Base-by-base conservation (phyloP, 495 filamentous ascomycete species). In the Aspergillus sparsus region DNA sequence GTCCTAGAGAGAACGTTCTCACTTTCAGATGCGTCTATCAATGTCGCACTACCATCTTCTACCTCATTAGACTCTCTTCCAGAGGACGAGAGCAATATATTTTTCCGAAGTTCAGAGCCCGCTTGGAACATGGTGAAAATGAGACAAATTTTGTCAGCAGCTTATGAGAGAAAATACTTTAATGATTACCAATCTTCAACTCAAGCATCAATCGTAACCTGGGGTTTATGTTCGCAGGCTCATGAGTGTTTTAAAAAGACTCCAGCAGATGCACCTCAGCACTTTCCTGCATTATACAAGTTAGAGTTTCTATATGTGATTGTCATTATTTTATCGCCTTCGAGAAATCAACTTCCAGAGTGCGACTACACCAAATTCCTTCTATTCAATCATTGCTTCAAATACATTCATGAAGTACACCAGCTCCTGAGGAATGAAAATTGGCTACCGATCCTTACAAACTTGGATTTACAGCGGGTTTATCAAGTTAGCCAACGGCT, bases 21-120 rank as follows among this genome's bases (percentile, higher is more conserved):
- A 5, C 94, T 98, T 68, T 91, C 90, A 1, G 93, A 98, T 69
- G 90, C 89, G 41, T 89, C 91, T n/a, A 82, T 87, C 2, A 85
- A 87, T 61, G 91, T 95, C 39, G 80, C 74, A 9, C 75, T 89
- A 62, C 83, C 83, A 9, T 70, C 73, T 15, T 61, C 56, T 10
- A 60, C 67, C 36, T 63, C 68, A 45, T 74, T 80, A 8, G 60
- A 70, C 62, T 18, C 68, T 55, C 41, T 71, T 65, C 4, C 68
- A 68, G 44, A 66, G 59, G 66, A 77, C 55, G 47, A 75, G 65
- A 72, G 69, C 62, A 36, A 78, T 69, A 76, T 73, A 65, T 84
- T 73, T 71, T 77, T 65, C 64, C 80, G 69, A 74, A 83, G 62
- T 70, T 78, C 70, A 76, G 73, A 73, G 51, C 68, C 78, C 61